Evolutionary conservation across 805 yeast species (phyloP), one percentile per base, ranked within the genome.

Genomic region (Lipomyces oligophaga): DNA sequence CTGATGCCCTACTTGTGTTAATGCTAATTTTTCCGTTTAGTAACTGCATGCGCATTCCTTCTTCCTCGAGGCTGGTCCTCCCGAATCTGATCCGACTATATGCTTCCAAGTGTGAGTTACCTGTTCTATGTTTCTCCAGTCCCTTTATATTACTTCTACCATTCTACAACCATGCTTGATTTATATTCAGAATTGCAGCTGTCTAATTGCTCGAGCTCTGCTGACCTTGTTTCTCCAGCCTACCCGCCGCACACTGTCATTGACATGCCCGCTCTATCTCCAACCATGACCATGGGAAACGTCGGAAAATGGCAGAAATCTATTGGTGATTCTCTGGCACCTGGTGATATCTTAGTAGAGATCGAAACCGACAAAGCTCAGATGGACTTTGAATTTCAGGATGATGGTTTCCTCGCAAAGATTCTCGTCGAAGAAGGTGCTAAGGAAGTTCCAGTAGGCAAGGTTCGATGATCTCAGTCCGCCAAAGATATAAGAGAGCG

Each of bases 181-280:
- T n/a, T n/a, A n/a, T n/a, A n/a, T n/a, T n/a, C n/a, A 21, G 32
- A 6, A 22, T 8, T 19, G 32, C 7, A 5, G 8, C 38, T 19
- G 19, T 6, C 15, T 5, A 8, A 20, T 33, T 8, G 20, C 7
- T 36, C 16, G n/a, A 21, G 40, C 20, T n/a, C 24, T 32, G 5
- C 16, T 24, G 10, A 11, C 10, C 20, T 5, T 15, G 11, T 21
- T 16, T 19, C 10, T 28, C n/a, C 19, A 52, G 56, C 56, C 5
- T 85, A 78, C 70, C 96, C 96, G 28, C 68, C 80, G 18, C 97
- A 93, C 70, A 79, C 84, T 51, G 81, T 93, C 63, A 87, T 93
- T 61, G 83, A 82, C 66, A 93, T 93, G 98, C 99, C 98, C 39
- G 98, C 99, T 7, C 74, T 93, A 62, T 90, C 97, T n/a, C 98